Percentiles rank a stretch among this genome's conserved stretches.
Evolutionary conservation across 1,284 basidiomycete genomes (phyloP).

Genomic region (Cerioporus squamosus): DNA sequence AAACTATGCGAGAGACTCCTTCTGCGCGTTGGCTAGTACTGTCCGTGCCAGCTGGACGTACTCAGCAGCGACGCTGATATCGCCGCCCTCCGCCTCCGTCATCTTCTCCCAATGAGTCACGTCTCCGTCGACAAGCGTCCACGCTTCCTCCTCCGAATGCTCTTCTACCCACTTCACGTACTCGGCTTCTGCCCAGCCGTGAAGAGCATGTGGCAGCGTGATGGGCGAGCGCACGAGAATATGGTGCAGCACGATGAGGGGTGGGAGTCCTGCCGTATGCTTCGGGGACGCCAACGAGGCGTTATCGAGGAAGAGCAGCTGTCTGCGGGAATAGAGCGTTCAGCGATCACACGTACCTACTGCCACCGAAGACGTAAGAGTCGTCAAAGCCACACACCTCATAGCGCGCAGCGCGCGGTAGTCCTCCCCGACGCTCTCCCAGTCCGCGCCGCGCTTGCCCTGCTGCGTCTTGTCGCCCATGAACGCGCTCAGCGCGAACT

Average conservation of each 20-base stretch:
- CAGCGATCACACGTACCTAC: slow-evolving; percentile 6
- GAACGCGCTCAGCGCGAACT: slow-evolving; percentile 86
- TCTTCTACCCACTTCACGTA: slow-evolving; percentile 90
- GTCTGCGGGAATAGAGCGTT: slow-evolving; percentile 50
- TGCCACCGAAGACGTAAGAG: neutral
- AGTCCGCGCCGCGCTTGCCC: slow-evolving; percentile 58
- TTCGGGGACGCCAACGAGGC: slow-evolving; percentile 63
- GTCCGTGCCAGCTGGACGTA: slow-evolving; percentile 67
- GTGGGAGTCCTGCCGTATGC: slow-evolving; percentile 75
- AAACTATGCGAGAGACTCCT: neutral
- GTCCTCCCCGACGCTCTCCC: slow-evolving; percentile 79
- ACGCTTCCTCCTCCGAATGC: slow-evolving; percentile 72
- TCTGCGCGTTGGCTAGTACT: slow-evolving; percentile 50
- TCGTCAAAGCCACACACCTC: slow-evolving; percentile 60
- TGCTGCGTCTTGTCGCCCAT: slow-evolving; percentile 61
- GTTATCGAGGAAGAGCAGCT: slow-evolving; percentile 86
- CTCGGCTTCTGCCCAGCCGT: slow-evolving; percentile 92
- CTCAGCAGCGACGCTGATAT: slow-evolving; percentile 49
- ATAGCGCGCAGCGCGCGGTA: slow-evolving; percentile 82
- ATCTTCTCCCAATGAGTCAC: slow-evolving; percentile 76
- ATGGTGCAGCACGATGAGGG: slow-evolving; percentile 88
- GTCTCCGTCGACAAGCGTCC: slow-evolving; percentile 72
- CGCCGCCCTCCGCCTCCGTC: slow-evolving; percentile 53
- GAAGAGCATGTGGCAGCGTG: slow-evolving; percentile 82
- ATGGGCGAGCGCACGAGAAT: slow-evolving; percentile 89